Base-by-base conservation (phyloP, 2,329 filamentous ascomycete species). In the Chrysoporthe deuterocubensis region DNA sequence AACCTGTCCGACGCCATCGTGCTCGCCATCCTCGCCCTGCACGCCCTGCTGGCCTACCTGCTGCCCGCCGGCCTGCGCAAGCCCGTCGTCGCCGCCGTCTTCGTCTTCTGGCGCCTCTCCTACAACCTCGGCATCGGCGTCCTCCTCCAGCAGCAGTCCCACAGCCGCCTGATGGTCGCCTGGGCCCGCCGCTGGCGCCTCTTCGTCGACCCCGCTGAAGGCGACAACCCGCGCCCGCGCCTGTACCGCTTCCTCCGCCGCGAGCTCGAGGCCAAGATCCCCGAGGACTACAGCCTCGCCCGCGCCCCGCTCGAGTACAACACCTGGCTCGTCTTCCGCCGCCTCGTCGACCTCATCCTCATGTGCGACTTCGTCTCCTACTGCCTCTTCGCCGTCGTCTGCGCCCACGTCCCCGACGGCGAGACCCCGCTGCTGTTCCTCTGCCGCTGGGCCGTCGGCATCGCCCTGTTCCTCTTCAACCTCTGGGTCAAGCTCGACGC, bases 281-380 rank as follows among this genome's bases (percentile, higher is more conserved):
- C 92, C 3, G 87, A 92, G 75, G 94, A 99, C 82, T 99, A 98
- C 83, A 89, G 90, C 71, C 97, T 99, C 76, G 94, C 97, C 74
- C 87, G 92, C 73, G 95, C 95, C 0, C 96, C 96, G 18, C 85
- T 98, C 78, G 96, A 99, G 85, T 99, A 98, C 87, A 99, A 99
- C 82, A 97, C 96, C 54, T 99, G 96, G 96, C 87, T 99, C 67
- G 89, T 97, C 73, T 99, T 99, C 82, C 91, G 96, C 73, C 90
- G 96, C 74, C 88, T 98, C 43, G 96, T 98, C 76, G 96, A 99
- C 82, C 83, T 99, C 78, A 97, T 98, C 77, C 84, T 99, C 76
- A 97, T 99, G 94, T 97, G 94, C 84, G 96, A 99, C 82, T 99
- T 99, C 79, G 90, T 92, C 71, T 97, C 95, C 61, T 99, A 98